phyloP scores from a whole-genome alignment of 192 early-diverging fungal genomes.

The Spizellomyces punctatus region DNA sequence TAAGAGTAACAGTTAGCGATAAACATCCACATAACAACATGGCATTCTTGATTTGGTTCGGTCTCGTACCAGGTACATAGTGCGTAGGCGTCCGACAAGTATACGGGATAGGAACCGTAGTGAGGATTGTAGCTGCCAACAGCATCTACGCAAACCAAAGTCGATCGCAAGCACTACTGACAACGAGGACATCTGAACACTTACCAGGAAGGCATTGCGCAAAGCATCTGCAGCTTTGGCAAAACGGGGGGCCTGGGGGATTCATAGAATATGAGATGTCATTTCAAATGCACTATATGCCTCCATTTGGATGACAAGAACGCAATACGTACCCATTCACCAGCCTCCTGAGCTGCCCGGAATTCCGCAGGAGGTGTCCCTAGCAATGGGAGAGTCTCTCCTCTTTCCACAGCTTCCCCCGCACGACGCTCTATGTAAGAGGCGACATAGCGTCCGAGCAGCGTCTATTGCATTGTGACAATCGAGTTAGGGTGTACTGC shows the following conservation, averaged over 20 bases:
- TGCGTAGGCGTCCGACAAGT: neutral
- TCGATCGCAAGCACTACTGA: too few relatives aligned
- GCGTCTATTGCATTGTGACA: neutral
- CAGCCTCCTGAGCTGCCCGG: slow-evolving; percentile 3
- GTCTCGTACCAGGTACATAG: slow-evolving; percentile 14
- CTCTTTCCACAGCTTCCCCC: neutral
- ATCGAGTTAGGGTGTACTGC: neutral
- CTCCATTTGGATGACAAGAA: neutral
- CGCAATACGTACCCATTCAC: slow-evolving; percentile 14
- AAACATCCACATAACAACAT: too few relatives aligned
- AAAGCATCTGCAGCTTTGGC: slow-evolving; percentile 18
- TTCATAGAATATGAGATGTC: neutral
- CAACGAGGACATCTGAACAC: neutral
- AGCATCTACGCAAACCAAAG: slow-evolving; percentile 18
- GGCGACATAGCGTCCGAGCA: slow-evolving; percentile 18
- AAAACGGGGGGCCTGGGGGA: slow-evolving; percentile 13
- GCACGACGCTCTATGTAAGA: neutral
- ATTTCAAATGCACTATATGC: neutral
- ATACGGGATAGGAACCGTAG: slow-evolving; percentile 16
- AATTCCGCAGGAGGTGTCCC: neutral
- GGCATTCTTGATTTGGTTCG: too few relatives aligned
- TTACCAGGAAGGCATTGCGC: slow-evolving; percentile 12
- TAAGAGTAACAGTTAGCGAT: neutral
- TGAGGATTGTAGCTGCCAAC: slow-evolving; percentile 18
- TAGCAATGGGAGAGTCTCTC: neutral